Conservation (phyloP, 345 rosid genomes). For the Eucalyptus decipiens region DNA sequence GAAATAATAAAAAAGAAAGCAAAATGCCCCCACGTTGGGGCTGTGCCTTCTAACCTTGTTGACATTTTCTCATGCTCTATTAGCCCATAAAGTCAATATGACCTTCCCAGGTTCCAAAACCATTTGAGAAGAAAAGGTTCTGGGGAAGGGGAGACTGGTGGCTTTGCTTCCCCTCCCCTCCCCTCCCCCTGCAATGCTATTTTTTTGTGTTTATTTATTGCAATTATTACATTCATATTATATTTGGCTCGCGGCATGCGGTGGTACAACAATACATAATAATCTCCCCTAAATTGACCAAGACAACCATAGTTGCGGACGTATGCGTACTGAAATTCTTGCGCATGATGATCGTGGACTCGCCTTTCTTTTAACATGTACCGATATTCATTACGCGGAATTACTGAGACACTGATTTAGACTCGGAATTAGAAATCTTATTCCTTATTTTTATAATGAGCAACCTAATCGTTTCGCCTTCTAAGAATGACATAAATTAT, state of each 20-base stretch:
- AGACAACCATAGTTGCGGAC: background rate
- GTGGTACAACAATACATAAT: background rate
- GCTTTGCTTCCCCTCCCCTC: background rate
- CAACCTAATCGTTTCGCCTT: background rate
- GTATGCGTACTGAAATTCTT: background rate
- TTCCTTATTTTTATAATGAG: background rate
- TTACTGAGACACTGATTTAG: accelerated
- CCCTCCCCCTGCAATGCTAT: background rate
- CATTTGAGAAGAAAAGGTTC: too few species aligned
- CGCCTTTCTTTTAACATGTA: background rate
- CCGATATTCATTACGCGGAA: accelerated
- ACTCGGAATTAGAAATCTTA: accelerated
- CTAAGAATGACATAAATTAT: background rate
- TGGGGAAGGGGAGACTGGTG: background rate
- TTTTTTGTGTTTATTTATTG: background rate
- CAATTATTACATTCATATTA: background rate
- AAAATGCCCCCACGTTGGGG: background rate
- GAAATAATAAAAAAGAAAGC: background rate
- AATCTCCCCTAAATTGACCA: background rate
- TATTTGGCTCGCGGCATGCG: background rate
- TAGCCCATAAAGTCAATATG: background rate
- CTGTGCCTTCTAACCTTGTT: background rate
- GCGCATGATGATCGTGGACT: background rate
- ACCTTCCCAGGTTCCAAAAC: background rate
- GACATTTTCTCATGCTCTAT: background rate